These are phyloP conservation scores for Plantago rigida DNA, from an alignment of 305 asterid species.

Conservation along the genomic window DNA sequence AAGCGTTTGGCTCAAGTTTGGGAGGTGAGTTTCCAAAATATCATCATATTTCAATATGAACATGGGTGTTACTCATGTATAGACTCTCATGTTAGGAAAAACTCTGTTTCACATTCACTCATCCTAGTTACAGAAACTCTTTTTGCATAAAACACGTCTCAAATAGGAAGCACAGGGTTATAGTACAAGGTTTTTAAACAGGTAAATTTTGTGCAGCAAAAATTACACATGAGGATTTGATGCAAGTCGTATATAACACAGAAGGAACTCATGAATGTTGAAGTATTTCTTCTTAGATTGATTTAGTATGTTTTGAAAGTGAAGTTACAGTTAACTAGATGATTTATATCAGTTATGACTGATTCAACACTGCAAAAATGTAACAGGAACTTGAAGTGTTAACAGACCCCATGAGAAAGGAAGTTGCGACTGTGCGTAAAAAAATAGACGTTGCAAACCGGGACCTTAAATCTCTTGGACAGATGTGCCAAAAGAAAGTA, in stretches of 20 bases:
- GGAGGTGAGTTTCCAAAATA: slow-evolving; percentile 42
- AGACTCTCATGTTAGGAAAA: too few relatives aligned
- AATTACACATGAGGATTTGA: too few relatives aligned
- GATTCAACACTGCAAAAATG: background rate
- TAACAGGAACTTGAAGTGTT: slow-evolving; percentile 68
- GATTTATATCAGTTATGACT: background rate
- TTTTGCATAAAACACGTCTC: too few relatives aligned
- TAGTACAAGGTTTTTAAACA: too few relatives aligned
- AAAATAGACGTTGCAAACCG: slow-evolving; percentile 58
- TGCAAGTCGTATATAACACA: too few relatives aligned
- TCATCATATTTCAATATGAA: background rate
- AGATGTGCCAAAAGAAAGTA: slow-evolving; percentile 78
- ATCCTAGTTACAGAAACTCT: too few relatives aligned
- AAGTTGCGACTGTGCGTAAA: slow-evolving; percentile 57
- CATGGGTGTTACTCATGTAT: background rate
- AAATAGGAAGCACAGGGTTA: too few relatives aligned
- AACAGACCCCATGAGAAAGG: slow-evolving; percentile 80
- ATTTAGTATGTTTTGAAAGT: too few relatives aligned
- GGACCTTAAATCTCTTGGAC: slow-evolving; percentile 71
- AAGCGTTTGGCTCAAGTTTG: slow-evolving; percentile 62
- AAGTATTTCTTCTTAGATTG: too few relatives aligned
- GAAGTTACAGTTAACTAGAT: background rate
- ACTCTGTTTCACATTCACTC: too few relatives aligned
- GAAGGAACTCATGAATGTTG: too few relatives aligned
- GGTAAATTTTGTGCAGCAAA: too few relatives aligned